Percentiles rank a stretch among this genome's conserved stretches.
These are phyloP conservation scores for Ogataea polymorpha DNA, from an alignment of 805 yeast species.

Conservation along the genomic window DNA sequence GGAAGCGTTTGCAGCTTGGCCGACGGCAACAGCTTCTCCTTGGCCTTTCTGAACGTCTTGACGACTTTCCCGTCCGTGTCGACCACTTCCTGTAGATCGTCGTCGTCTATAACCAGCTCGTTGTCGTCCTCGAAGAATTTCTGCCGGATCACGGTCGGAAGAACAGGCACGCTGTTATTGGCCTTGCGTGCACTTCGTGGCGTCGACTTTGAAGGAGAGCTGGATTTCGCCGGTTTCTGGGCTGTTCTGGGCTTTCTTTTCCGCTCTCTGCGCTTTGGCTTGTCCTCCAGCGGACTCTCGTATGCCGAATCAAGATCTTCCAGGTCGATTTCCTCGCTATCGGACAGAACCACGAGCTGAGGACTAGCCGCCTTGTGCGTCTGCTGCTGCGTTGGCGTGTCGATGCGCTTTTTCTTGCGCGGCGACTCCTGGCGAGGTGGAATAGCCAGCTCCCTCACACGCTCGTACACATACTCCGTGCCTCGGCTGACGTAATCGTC, in stretches of 20 bases:
- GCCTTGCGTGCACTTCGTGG: slow-evolving; percentile 4
- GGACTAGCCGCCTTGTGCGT: slow-evolving; percentile 8
- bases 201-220: slow-evolving; percentile 4
- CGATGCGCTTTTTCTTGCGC: slow-evolving; percentile 4
- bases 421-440: slow-evolving; percentile 21
- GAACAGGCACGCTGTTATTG: slow-evolving; percentile 6
- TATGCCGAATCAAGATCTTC: background rate
- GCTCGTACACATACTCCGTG: slow-evolving; percentile 32
- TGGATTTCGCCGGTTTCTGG: background rate
- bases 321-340: slow-evolving; percentile 4
- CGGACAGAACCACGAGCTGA: background rate
- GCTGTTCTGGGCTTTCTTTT: slow-evolving; percentile 1
- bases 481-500: slow-evolving; percentile 29
- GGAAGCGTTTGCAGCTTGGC: slow-evolving; percentile 57
- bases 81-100: slow-evolving; percentile 13
- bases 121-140: slow-evolving; percentile 18
- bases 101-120: slow-evolving; percentile 19
- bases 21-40: slow-evolving; percentile 37
- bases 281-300: slow-evolving; percentile 1
- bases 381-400: background rate
- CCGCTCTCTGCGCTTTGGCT: background rate
- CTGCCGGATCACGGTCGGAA: slow-evolving; percentile 16
- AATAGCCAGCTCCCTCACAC: slow-evolving; percentile 30
- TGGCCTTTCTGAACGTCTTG: slow-evolving; percentile 35
- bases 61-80: slow-evolving; percentile 19